These are phyloP conservation scores for Pseudotsuga menziesii DNA, from an alignment of 75 land plant genomes.

Conservation along the genomic window DNA sequence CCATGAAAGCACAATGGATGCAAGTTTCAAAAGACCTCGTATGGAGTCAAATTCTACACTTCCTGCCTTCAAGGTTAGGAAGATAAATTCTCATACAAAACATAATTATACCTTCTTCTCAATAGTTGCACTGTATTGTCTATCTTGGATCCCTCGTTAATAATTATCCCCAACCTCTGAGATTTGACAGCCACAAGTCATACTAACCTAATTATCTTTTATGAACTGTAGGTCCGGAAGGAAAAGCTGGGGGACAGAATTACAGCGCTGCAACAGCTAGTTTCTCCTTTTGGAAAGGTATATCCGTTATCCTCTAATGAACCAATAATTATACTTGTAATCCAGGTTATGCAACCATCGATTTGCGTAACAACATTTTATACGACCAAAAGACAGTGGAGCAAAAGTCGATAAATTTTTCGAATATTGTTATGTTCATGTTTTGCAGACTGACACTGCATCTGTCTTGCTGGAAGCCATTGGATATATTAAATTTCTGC, in stretches of 20 bases:
- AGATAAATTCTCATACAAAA: no score
- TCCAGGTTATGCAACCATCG: not conserved
- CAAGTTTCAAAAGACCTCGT: conserved; percentile 10
- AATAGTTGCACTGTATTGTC: no score
- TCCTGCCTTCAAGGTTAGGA: not conserved
- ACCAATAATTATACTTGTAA: not conserved
- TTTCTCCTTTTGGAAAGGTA: conserved; percentile 82
- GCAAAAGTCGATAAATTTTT: not conserved
- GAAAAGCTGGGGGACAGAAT: conserved; percentile 67
- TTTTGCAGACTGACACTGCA: conserved; percentile 84
- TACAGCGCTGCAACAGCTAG: conserved; percentile 66
- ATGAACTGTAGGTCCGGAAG: conserved; percentile 47
- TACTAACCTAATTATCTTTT: not conserved
- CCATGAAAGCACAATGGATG: conserved; percentile 4
- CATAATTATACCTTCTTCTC: no score
- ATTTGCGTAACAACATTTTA: not conserved
- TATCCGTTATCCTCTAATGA: not conserved
- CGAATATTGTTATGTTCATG: conserved; percentile 2
- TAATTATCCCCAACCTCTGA: no score
- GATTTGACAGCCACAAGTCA: no score
- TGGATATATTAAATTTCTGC: conserved; percentile 87
- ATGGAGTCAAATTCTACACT: conserved; percentile 3
- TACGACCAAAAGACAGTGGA: not conserved
- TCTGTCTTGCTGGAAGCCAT: conserved; percentile 85
- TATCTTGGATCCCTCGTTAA: no score